phyloP scores from a whole-genome alignment of 176 grass and related monocot genomes.

The Luzula sylvatica region DNA sequence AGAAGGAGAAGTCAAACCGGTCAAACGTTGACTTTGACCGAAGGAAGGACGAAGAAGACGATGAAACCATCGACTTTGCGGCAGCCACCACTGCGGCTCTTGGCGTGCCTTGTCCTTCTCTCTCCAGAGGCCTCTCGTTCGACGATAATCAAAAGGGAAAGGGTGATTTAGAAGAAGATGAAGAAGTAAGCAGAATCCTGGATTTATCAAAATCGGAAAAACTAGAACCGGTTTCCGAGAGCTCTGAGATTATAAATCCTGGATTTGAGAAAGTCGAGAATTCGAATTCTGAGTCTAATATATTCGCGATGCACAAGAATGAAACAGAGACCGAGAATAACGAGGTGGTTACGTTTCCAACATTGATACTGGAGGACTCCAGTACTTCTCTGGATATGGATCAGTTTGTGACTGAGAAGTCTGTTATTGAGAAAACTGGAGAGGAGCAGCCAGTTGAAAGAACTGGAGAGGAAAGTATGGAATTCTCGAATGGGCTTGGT shows the following conservation, averaged over 20 bases:
- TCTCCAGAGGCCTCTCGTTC: slow-evolving; percentile 66
- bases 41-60: slow-evolving; percentile 36
- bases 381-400: slow-evolving; percentile 19
- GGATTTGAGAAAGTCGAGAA: slow-evolving; percentile 29
- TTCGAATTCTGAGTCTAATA: slow-evolving; percentile 10
- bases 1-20: slow-evolving; percentile 38
- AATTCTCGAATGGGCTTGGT: not conserved
- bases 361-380: not conserved
- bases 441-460: slow-evolving; percentile 4
- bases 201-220: slow-evolving; percentile 63
- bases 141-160: slow-evolving; percentile 44
- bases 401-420: slow-evolving; percentile 14
- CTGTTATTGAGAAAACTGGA: slow-evolving; percentile 2
- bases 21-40: slow-evolving; percentile 5
- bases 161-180: slow-evolving; percentile 84
- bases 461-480: slow-evolving; percentile 10
- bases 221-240: slow-evolving; percentile 26
- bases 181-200: slow-evolving; percentile 69
- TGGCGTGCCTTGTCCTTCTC: slow-evolving; percentile 63
- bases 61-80: slow-evolving; percentile 82
- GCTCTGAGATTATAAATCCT: slow-evolving; percentile 20
- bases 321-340: slow-evolving; percentile 16
- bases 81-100: slow-evolving; percentile 79
- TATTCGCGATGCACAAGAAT: slow-evolving; percentile 12
- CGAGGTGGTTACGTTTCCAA: slow-evolving; percentile 15